Evolutionary conservation across 78 protist genomes (phyloP).

Genomic region (Planoprotostelium fungivorum): DNA sequence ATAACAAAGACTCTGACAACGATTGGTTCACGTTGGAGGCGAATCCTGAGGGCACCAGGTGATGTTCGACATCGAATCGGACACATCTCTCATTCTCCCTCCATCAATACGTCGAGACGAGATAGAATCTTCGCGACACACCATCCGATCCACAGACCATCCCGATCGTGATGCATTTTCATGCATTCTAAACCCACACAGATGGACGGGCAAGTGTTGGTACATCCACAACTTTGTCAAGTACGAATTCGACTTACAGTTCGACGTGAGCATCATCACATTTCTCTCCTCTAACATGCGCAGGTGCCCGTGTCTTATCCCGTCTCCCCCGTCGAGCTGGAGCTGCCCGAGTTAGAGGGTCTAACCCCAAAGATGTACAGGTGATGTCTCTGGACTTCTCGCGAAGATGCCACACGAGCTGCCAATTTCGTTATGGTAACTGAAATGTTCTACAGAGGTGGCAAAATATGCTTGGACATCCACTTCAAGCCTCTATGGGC

Average conservation of each 20-base stretch:
- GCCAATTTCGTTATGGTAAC: slow-evolving; percentile 4
- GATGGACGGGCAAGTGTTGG: slow-evolving; percentile 88
- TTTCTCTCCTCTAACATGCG: neutral
- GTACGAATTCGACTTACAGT: slow-evolving; percentile 90
- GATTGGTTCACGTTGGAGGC: slow-evolving; percentile 92
- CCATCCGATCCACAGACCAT: no score
- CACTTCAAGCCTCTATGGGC: slow-evolving; percentile 98
- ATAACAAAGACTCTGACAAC: slow-evolving; percentile 74
- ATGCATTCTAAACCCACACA: neutral
- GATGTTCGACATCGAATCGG: neutral
- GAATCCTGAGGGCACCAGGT: slow-evolving; percentile 74
- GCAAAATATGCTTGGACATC: slow-evolving; percentile 91
- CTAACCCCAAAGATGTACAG: slow-evolving; percentile 79
- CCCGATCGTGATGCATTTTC: neutral
- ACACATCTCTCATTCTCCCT: neutral
- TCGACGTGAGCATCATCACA: slow-evolving; percentile 65
- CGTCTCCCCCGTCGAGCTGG: slow-evolving; percentile 83
- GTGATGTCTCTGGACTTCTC: neutral
- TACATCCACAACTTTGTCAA: slow-evolving; percentile 63
- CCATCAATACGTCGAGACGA: no score
- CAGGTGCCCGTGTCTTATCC: slow-evolving; percentile 94
- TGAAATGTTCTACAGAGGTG: slow-evolving; percentile 84
- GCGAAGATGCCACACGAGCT: neutral
- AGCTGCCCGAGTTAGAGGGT: slow-evolving; percentile 93
- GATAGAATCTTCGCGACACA: no score